A percentile compares a stretch with the other conserved stretches of the same genome.
These are phyloP conservation scores for Phoma herbarum DNA, from an alignment of 2,329 filamentous ascomycete genomes.

Conservation along the genomic window DNA sequence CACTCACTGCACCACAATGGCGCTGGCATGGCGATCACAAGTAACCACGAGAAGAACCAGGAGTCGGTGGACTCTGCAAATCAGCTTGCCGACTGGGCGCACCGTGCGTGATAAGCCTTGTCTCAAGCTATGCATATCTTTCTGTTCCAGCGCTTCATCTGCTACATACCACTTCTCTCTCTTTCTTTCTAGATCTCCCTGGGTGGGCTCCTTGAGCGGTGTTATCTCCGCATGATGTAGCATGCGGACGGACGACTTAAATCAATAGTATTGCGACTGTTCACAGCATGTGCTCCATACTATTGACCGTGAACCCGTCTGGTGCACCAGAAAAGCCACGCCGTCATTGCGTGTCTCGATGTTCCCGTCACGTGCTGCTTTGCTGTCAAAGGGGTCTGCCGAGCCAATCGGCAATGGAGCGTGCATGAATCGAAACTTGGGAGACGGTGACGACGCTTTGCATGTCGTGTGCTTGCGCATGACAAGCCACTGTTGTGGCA, in stretches of 20 bases:
- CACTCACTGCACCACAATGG: conserved; percentile 43
- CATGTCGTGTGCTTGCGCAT: conserved; percentile 14
- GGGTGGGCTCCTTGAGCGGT: not conserved
- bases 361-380: conserved; percentile 12
- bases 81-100: conserved; percentile 49
- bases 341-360: conserved; percentile 9
- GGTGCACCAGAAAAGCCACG: conserved; percentile 1
- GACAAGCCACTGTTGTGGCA: conserved; percentile 21
- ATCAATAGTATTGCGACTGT: not conserved
- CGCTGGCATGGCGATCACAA: conserved; percentile 38
- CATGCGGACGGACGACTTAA: conserved; percentile 12
- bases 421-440: conserved; percentile 9
- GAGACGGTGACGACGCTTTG: conserved; percentile 19
- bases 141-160: not conserved
- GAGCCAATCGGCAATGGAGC: conserved; percentile 19
- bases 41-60: conserved; percentile 50
- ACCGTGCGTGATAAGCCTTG: conserved; percentile 33
- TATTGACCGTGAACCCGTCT: not conserved
- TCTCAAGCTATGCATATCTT: not conserved
- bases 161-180: conserved; percentile 17
- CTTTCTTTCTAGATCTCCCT: conserved; percentile 3
- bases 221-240: conserved; percentile 10
- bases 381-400: conserved; percentile 7
- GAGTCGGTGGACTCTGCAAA: conserved; percentile 47
- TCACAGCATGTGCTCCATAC: not conserved